These are phyloP conservation scores for Vitis riparia DNA, from an alignment of 164 flowering plant species.

Conservation along the genomic window DNA sequence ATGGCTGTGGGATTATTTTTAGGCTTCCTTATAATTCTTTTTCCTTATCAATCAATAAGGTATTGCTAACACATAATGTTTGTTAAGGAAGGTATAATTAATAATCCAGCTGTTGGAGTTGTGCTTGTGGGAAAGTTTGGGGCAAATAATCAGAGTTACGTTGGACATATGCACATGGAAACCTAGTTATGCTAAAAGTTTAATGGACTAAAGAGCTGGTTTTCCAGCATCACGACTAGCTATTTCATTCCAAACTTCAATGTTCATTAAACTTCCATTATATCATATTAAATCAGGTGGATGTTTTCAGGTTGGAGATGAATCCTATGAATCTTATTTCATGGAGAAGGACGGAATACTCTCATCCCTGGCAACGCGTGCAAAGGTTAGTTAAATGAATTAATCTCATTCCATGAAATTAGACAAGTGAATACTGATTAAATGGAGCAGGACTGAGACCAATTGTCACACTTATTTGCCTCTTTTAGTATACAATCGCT, in stretches of 20 bases:
- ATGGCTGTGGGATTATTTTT: no score
- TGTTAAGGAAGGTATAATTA: no score
- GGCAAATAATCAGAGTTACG: background rate
- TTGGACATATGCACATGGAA: background rate
- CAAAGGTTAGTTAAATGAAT: conserved; percentile 63
- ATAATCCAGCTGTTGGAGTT: background rate
- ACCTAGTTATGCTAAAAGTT: background rate
- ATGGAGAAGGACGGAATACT: conserved; percentile 88
- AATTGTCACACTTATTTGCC: background rate
- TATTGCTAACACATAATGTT: no score
- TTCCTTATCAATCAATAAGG: no score
- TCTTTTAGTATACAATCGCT: no score
- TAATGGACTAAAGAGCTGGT: no score
- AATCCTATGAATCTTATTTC: conserved; percentile 78
- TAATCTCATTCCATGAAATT: background rate
- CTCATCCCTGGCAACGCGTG: conserved; percentile 85
- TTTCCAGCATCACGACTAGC: no score
- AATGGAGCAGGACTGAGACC: background rate
- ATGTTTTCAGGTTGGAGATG: conserved; percentile 80
- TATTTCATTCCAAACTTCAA: no score
- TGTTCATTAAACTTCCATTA: no score
- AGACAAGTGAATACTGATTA: background rate
- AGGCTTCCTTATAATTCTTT: no score
- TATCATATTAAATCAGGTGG: background rate
- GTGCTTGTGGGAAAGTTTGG: background rate